Evolutionary conservation across 345 rosid genomes (phyloP), one percentile per base, ranked within the genome.

Genomic region (Eucalyptus polybractea): DNA sequence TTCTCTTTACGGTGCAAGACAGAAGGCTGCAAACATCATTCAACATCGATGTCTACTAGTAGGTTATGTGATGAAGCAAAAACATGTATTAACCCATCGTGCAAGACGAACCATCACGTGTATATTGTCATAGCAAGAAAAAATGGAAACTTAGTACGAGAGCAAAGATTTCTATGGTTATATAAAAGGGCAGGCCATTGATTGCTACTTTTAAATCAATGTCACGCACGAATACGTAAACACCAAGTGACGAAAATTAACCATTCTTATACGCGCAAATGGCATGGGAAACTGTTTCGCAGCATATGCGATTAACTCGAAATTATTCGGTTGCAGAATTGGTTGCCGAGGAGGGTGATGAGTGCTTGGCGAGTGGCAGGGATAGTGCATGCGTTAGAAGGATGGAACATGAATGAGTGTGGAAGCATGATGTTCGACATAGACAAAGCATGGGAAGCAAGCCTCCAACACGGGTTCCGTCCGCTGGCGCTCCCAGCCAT

Each of bases 321-420:
- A 31, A 33, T 16, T 58, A 9, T 80, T 65, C 6, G 21, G 65
- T 7, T 49, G 89, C 94, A 95, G 96, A 94, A 95, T 47, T 95
- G 97, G 97, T 54, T 95, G 89, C 94, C 94, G 11, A 93, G 95
- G 62, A 93, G 90, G 88, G 94, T 90, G 83, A 92, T 94, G 92
- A 95, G 96, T 89, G 95, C 94, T n/a, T 92, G 94, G 92, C 92
- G 95, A 72, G 92, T 93, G 31, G 94, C 93, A 5, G 96, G 95
- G 76, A 91, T 94, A 88, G 37, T 95, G 49, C 97, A 94, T 83
- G 95, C 93, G 50, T 88, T 93, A 42, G 95, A 95, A 91, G 95
- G 92, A 69, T 94, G 94, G 94, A 87, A 88, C 33, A 86, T 69
- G 54, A 92, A 94, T 47, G 97, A 95, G 89, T 94, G 93, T 24